Evolutionary conservation across 352 stramenopile genomes (phyloP).

Genomic region (Pythium rishiriense): DNA sequence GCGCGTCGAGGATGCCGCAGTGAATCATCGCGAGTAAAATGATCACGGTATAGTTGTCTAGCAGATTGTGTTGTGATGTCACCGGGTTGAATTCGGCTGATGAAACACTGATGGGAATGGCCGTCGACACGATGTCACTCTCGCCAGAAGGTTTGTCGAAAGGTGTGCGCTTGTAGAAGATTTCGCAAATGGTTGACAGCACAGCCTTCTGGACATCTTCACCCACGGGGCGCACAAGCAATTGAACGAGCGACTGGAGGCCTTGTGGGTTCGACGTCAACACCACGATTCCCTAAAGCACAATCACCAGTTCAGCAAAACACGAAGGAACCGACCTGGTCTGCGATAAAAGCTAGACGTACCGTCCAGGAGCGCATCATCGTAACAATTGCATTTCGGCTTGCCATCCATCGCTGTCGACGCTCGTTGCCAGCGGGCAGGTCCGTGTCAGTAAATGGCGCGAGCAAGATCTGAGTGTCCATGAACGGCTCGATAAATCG

Average conservation of each 20-base stretch:
- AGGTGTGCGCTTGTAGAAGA: conserved; percentile 86
- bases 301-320: too few species aligned
- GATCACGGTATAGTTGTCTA: conserved; percentile 89
- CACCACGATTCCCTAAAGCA: conserved; percentile 69
- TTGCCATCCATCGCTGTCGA: conserved; percentile 88
- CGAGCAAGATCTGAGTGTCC: conserved; percentile 83
- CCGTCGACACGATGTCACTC: conserved; percentile 39
- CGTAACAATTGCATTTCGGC: conserved; percentile 86
- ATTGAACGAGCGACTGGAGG: conserved; percentile 81
- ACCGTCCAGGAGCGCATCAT: conserved; percentile 92
- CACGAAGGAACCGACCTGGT: background rate
- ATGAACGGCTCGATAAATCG: conserved; percentile 88
- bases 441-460: conserved; percentile 89
- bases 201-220: conserved; percentile 89
- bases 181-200: conserved; percentile 86
- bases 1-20: conserved; percentile 77
- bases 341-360: background rate
- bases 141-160: conserved; percentile 61
- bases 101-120: conserved; percentile 70
- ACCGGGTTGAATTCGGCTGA: conserved; percentile 64
- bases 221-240: conserved; percentile 85
- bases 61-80: conserved; percentile 73
- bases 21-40: conserved; percentile 86
- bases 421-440: conserved; percentile 79
- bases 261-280: conserved; percentile 88